Base-by-base conservation (phyloP, 2,329 filamentous ascomycete genomes). In the Chaetothyriales sp. region DNA sequence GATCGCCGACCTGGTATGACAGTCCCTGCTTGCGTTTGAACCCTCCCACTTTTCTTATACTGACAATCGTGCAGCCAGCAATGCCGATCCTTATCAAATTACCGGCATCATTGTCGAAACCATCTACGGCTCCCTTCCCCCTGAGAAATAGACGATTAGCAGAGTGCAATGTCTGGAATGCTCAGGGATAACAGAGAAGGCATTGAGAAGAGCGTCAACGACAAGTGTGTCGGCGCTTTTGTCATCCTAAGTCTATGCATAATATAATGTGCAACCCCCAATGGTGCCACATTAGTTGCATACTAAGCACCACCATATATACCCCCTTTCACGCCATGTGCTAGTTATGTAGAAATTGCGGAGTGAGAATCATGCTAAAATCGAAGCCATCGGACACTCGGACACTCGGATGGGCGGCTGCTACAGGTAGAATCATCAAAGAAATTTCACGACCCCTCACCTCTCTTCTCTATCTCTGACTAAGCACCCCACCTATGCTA, bases 1-100 rank as follows among this genome's bases (percentile, higher is more conserved):
- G 83, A 88, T 59, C 78, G 84, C 65, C 79, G 83, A 57, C 83
- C 83, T 52, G 88, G 53, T 53, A 32, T 44, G n/a, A 25, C 3
- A 22, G 47, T 18, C 19, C 7, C 39, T 43, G 18, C n/a, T n/a
- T 2, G 9, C 19, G 18, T 15, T 39, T 22, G 22, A 43, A 43
- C 25, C 39, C 50, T 54, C 26, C 51, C 43, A 20, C n/a, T 10
- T 22, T 32, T 12, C 2, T 49, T 39, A 19, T 32, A 44, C 50
- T 55, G 56, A 55, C 22, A 25, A 18, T 18, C 18, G 20, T n/a
- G 20, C 45, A 18, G 45, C 88, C 51, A 90, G 84, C 65, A 93
- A 92, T 69, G 86, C 81, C 57, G 85, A 89, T 69, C 86, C 86
- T 54, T 92, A 93, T 73, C 84, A 87, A 70, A 86, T 82, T 64